Percentiles rank a stretch among this genome's conserved stretches.
Evolutionary conservation across 768 basidiomycete species (phyloP).

Genomic region (Tricholomella constricta): DNA sequence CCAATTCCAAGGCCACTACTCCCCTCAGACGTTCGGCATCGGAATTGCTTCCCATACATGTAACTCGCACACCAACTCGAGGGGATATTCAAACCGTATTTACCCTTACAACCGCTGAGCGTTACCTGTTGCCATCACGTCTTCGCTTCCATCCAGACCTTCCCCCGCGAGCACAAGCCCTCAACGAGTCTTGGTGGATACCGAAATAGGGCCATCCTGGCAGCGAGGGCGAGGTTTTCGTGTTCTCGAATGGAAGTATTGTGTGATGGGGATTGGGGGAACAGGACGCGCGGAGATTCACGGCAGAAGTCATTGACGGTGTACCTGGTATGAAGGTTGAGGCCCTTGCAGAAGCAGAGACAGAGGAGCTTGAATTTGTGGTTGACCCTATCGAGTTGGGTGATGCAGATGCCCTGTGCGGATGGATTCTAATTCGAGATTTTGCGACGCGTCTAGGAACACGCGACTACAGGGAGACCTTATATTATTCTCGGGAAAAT

Average conservation of each 20-base stretch:
- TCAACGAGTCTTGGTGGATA: conserved; percentile 83
- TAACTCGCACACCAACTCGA: conserved; percentile 84
- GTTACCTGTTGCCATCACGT: conserved; percentile 70
- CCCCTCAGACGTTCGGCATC: conserved; percentile 81
- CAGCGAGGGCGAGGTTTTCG: conserved; percentile 78
- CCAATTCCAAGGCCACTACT: conserved; percentile 82
- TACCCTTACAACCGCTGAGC: conserved; percentile 85
- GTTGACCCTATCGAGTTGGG: conserved; percentile 87
- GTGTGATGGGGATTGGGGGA: conserved; percentile 91
- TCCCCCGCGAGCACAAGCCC: conserved; percentile 53
- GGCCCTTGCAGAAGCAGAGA: conserved; percentile 69
- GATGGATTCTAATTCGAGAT: conserved; percentile 13
- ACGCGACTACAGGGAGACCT: conserved; percentile 91
- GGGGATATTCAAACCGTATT: conserved; percentile 78
- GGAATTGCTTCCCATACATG: conserved; percentile 82
- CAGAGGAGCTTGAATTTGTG: conserved; percentile 92
- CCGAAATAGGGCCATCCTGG: conserved; percentile 63
- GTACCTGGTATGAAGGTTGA: conserved; percentile 62
- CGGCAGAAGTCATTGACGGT: conserved; percentile 57
- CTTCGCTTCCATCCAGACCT: conserved; percentile 54
- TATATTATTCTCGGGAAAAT: conserved; percentile 83
- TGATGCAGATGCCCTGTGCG: conserved; percentile 24
- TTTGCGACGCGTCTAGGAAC: conserved; percentile 44
- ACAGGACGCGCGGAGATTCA: conserved; percentile 69
- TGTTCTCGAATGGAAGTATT: conserved; percentile 86